phyloP scores from a whole-genome alignment of 768 basidiomycete genomes.

The Fomitopsis pulvina region DNA sequence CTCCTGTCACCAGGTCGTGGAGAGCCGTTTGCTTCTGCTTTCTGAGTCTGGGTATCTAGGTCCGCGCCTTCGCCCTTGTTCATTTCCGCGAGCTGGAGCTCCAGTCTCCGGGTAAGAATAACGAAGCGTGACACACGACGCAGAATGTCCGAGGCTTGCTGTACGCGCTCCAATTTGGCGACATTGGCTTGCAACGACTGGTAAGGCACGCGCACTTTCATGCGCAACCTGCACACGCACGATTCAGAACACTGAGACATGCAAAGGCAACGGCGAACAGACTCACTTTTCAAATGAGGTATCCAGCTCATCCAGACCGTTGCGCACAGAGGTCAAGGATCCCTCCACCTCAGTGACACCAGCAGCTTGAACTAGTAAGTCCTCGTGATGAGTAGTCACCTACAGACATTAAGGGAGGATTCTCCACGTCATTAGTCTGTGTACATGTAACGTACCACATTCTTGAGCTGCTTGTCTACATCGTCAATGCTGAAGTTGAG shows the following conservation, averaged over 20 bases:
- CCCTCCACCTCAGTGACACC: conserved; percentile 65
- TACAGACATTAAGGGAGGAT: conserved; percentile 21
- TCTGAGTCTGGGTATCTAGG: conserved; percentile 2
- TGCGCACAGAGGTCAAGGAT: conserved; percentile 58
- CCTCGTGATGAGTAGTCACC: conserved; percentile 81
- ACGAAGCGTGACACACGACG: conserved; percentile 83
- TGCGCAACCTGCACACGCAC: conserved; percentile 51
- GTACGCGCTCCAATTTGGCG: conserved; percentile 65
- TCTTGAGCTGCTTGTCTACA: conserved; percentile 84
- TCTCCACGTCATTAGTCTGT: background rate
- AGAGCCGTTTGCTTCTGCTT: conserved; percentile 10
- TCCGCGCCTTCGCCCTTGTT: conserved; percentile 21
- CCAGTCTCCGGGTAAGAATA: conserved; percentile 72
- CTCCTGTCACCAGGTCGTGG: background rate
- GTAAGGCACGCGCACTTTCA: conserved; percentile 84
- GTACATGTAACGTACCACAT: conserved; percentile 46
- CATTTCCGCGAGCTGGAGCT: conserved; percentile 80
- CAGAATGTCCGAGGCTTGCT: conserved; percentile 78
- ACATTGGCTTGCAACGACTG: conserved; percentile 68
- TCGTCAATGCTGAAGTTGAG: conserved; percentile 87
- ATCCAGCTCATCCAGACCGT: conserved; percentile 70
- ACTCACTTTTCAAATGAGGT: conserved; percentile 70
- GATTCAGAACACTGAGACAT: conserved; percentile 1
- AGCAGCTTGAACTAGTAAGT: conserved; percentile 76
- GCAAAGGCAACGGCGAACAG: background rate